Evolutionary conservation across 768 basidiomycete species (phyloP), one percentile per base, ranked within the genome.

Genomic region (Dentipellis sp.): DNA sequence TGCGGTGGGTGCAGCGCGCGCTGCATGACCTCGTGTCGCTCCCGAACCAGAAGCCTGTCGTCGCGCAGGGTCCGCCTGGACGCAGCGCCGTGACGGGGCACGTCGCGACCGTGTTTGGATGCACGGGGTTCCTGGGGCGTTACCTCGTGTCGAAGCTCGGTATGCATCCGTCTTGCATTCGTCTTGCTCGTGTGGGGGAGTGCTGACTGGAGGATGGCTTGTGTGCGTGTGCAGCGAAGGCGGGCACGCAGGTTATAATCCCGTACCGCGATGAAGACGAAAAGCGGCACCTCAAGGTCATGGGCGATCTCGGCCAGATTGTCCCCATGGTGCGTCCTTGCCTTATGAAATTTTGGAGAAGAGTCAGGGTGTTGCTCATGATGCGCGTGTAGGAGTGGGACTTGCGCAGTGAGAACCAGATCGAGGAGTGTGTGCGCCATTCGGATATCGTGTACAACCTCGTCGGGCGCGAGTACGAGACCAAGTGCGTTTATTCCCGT

Each of bases 371-470:
- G 14, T 3, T 16, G 19, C 35, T 14, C 35, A 50, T 49, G 36
- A 11, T 55, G 10, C 19, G 29, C 14, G 22, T 47, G 34, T 60
- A 97, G 94, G 95, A 97, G 80, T 97, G 93, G 92, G 93, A 97
- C 67, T 78, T 95, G 50, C 81, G 92, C 56, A 86, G 91, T 66
- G 88, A 92, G 64, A 79, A 83, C 52, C 92, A 94, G 66, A 97
- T 94, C 63, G 90, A 83, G 39, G 95, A 97, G 68, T 97, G 94
- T 69, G 68, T 98, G 57, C 78, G 91, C 62, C 93, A 97, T 71
- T 97, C 95, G 17, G 92, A 98, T 68, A 88, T 87, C 4, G 97
- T 99, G 19, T 97, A 94, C 76, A 98, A 97, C 73, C 86, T 97
- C 56, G 86, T 90, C 52, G 94, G 95, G 17, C 77, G 94, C 52